Evolutionary conservation across 257 asterid genomes (phyloP).

Genomic region (Striga asiatica): DNA sequence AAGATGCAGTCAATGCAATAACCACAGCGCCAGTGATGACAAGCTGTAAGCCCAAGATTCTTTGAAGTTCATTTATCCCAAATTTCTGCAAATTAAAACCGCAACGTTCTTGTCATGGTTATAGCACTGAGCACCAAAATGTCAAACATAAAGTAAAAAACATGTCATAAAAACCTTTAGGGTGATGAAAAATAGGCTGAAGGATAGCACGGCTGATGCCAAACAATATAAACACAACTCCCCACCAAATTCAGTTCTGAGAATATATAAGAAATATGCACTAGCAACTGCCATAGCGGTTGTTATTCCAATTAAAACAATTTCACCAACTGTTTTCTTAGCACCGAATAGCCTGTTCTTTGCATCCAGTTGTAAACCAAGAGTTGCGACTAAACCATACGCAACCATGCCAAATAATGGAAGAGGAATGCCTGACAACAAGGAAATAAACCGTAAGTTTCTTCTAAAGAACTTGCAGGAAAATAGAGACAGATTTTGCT

Average conservation of each 20-base stretch:
- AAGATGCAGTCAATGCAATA: constrained; percentile 54
- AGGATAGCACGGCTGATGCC: constrained; percentile 62
- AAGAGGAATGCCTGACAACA: constrained; percentile 75
- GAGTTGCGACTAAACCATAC: constrained; percentile 62
- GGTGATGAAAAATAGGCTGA: constrained; percentile 60
- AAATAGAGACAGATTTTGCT: background rate
- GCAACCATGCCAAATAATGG: constrained; percentile 86
- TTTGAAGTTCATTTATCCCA: constrained; percentile 44
- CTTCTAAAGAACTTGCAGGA: constrained; percentile 11
- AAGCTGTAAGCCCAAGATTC: constrained; percentile 54
- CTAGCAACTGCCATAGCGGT: constrained; percentile 94
- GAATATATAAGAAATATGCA: constrained; percentile 80
- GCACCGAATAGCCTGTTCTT: constrained; percentile 29
- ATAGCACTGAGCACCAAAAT: constrained; percentile 1
- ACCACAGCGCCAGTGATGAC: constrained; percentile 56
- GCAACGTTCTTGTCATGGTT: constrained; percentile 21
- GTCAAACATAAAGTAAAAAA: constrained; percentile 11
- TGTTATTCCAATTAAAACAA: constrained; percentile 50
- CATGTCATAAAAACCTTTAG: constrained; percentile 42
- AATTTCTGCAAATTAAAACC: constrained; percentile 26
- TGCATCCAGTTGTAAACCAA: constrained; percentile 51
- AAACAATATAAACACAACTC: constrained; percentile 76
- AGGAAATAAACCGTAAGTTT: constrained; percentile 15
- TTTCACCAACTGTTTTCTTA: constrained; percentile 39
- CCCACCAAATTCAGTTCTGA: constrained; percentile 61